Evolutionary conservation across 169 alveolate genomes (phyloP), one percentile per base, ranked within the genome.

Genomic region (Plasmodium coatneyi): DNA sequence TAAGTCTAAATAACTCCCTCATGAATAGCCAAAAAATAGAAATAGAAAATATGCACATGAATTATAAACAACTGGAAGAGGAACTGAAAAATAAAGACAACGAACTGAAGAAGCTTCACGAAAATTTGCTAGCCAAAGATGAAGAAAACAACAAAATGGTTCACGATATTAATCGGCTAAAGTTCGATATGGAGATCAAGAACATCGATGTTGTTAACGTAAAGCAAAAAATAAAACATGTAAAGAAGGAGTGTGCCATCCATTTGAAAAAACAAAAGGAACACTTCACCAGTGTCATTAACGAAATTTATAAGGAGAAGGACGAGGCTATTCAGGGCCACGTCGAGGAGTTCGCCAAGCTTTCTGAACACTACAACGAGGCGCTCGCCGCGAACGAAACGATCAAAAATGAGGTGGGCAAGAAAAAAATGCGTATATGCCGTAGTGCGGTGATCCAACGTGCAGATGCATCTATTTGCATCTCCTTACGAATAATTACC

Each of bases 31-130:
- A 87, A 49, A 87, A 76, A 87, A 87, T 87, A 0, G 93, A 87
- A 87, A 87, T 87, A 9, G 93, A 87, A 87, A 87, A 87, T 56
- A 87, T 87, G 93, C 93, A 87, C 60, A 87, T 87, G 82, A 87
- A 87, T 76, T 87, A 79, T 87, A 87, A 87, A 79, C 93, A 87
- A 32, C 52, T 87, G 71, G 93, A 87, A 66, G 93, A 87, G 70
- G 93, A 87, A 78, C 49, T 87, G 70, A 78, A 43, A 87, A 78
- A 87, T 87, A 87, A 87, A 79, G 93, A 87, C 36, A 87, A 87
- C 41, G 93, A 87, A 19, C 46, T 87, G 71, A 87, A 87, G 80
- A 87, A 60, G 80, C 80, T 87, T 14, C 93, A 87, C 32, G 30
- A 79, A 39, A 71, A 16, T 71, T 19, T 87, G n/a, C 81, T 87